Conservation (phyloP, 129 eudicot genomes). For the Ambrosia trifida region DNA sequence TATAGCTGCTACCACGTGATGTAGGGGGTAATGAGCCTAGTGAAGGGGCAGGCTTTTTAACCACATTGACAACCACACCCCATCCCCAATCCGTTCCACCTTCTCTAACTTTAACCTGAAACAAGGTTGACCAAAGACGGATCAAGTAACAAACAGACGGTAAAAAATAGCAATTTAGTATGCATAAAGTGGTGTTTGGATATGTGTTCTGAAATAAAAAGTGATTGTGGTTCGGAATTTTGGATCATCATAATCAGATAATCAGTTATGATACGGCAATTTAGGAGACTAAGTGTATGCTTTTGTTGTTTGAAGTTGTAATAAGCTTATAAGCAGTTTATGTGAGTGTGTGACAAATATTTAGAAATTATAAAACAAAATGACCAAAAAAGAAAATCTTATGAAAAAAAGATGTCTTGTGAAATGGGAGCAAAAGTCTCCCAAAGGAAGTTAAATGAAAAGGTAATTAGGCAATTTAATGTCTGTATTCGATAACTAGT, state of each 20-base stretch:
- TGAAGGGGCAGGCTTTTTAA: slow-evolving; percentile 65
- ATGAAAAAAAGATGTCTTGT: no score
- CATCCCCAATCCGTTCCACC: slow-evolving; percentile 99
- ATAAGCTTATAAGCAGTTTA: no score
- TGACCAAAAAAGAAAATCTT: no score
- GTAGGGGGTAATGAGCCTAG: slow-evolving; percentile 63
- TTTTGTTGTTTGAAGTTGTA: no score
- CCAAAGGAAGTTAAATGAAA: no score
- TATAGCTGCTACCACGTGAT: slow-evolving; percentile 77
- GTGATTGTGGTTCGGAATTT: not conserved
- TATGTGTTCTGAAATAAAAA: not conserved
- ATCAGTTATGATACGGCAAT: not conserved
- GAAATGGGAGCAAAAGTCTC: no score
- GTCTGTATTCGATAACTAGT: not conserved
- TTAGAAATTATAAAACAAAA: no score
- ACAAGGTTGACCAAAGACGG: not conserved
- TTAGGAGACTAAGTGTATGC: not conserved
- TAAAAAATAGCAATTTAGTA: not conserved
- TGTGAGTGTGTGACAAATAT: no score
- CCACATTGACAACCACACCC: slow-evolving; percentile 99
- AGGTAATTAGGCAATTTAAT: no score
- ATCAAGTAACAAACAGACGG: slow-evolving; percentile 6
- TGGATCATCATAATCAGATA: not conserved
- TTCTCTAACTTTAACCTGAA: slow-evolving; percentile 90
- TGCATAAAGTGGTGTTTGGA: slow-evolving; percentile 7